A percentile compares a stretch with the other conserved stretches of the same genome.
Conservation (phyloP, 257 asterid genomes). For the Fraxinus americana region DNA sequence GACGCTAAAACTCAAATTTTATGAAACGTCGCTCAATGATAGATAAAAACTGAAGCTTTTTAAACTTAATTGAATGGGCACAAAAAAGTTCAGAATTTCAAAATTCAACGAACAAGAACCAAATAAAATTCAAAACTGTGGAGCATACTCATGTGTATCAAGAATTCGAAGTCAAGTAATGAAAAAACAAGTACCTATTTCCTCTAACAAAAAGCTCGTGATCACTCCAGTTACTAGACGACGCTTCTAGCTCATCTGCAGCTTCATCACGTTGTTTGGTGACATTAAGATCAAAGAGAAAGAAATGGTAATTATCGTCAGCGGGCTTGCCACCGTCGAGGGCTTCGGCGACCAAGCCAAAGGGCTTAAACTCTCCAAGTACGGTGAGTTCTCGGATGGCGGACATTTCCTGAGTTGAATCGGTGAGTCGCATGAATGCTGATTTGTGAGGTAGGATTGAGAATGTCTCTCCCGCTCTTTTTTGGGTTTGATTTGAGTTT, state of each 20-base stretch:
- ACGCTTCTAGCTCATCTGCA: conserved; percentile 38
- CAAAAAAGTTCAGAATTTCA: not conserved
- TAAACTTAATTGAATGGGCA: not conserved
- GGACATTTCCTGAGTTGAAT: conserved; percentile 40
- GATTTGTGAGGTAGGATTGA: not conserved
- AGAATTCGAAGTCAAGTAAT: not conserved
- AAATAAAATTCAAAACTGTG: not conserved
- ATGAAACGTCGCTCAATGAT: not conserved
- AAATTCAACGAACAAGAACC: not conserved
- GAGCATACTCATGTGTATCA: not conserved
- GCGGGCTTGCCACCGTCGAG: conserved; percentile 63
- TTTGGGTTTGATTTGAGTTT: conserved; percentile 11
- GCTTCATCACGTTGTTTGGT: conserved; percentile 54
- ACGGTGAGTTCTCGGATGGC: conserved; percentile 63
- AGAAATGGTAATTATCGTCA: conserved; percentile 54
- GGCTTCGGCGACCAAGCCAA: conserved; percentile 76
- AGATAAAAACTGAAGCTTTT: not conserved
- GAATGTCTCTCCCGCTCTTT: conserved; percentile 47
- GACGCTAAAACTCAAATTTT: not conserved
- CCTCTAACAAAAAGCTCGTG: conserved; percentile 86
- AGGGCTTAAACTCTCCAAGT: conserved; percentile 71
- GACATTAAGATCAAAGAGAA: conserved; percentile 65
- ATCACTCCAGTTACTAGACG: conserved; percentile 57
- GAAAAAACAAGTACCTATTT: conserved; percentile 38
- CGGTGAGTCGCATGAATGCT: conserved; percentile 17